A percentile compares a stretch with the other conserved stretches of the same genome.
These are phyloP conservation scores for Cyclocybe cylindracea DNA, from an alignment of 768 basidiomycete species.

Conservation along the genomic window DNA sequence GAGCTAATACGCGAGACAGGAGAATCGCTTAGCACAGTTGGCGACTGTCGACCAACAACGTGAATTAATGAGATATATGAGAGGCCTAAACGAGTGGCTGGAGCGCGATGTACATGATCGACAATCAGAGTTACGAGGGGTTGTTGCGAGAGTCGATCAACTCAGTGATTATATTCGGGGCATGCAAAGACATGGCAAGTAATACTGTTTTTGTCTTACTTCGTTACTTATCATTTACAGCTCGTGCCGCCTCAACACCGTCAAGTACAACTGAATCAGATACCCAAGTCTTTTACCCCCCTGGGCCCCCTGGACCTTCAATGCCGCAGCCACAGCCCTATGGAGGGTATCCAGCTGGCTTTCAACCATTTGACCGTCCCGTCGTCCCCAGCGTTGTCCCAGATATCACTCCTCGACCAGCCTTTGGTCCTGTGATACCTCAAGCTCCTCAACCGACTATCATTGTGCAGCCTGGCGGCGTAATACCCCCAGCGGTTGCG, in stretches of 20 bases:
- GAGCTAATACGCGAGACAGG: conserved; percentile 40
- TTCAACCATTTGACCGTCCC: conserved; percentile 21
- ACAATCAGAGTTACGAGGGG: conserved; percentile 68
- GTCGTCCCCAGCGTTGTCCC: conserved; percentile 43
- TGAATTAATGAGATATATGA: conserved; percentile 79
- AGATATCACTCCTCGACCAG: conserved; percentile 15
- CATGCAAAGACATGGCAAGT: conserved; percentile 34
- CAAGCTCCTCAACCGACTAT: conserved; percentile 11
- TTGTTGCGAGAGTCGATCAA: conserved; percentile 61
- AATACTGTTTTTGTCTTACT: neutral
- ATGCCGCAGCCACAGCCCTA: too few relatives aligned
- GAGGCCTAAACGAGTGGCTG: conserved; percentile 76
- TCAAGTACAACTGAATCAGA: too few relatives aligned
- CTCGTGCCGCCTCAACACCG: too few relatives aligned
- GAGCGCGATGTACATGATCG: conserved; percentile 78
- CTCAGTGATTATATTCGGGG: conserved; percentile 42
- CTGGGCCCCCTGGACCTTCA: conserved; percentile 1
- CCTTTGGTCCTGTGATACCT: conserved; percentile 18
- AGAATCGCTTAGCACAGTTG: conserved; percentile 72
- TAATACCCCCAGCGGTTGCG: conserved; percentile 9
- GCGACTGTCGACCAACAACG: conserved; percentile 80
- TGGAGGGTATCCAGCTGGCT: conserved; percentile 10
- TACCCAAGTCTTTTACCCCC: neutral
- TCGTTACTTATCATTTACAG: neutral
- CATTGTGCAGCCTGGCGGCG: conserved; percentile 9